Base-by-base conservation (phyloP, 2,329 filamentous ascomycete genomes). In the Scedosporium boydii region DNA sequence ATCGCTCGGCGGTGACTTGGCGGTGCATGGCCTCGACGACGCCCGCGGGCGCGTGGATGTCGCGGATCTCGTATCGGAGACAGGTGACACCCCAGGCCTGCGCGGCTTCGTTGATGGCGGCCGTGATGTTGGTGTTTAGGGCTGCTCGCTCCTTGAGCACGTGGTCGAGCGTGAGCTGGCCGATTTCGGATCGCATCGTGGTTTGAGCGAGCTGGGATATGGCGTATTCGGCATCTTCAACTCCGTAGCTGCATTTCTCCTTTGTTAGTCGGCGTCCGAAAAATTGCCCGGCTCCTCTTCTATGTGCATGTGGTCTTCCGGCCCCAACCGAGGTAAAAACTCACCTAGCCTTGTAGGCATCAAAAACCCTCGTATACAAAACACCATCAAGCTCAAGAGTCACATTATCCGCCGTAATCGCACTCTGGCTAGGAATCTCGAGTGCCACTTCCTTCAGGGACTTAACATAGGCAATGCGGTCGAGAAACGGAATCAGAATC, bases 1-100 rank as follows among this genome's bases (percentile, higher is more conserved):
- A 96, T 51, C 95, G 89, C 79, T 99, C 95, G 18, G 95, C 95
- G 0, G 95, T 98, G 59, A 99, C 95, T 75, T 98, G 93, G 66
- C 95, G 86, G 79, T 99, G 95, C 95, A 99, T 99, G 70, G 95
- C 95, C 70, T 93, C 91, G 64, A 98, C 93, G 12, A 99, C 95
- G 59, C 89, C 89, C 38, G 88, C 90, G 1, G 95, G 95, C 0
- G 95, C 95, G 77, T 99, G 95, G 70, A 99, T 99, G 75, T 99
- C 95, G 68, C 95, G 85, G 73, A 99, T 99, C 77, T 99, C 95
- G 80, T 99, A 99, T 63, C 95, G 89, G 65, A 99, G 82, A 73
- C 95, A 99, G 41, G 91, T 91, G 21, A 99, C 91, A 64, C 95
- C 95, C 95, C 95, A 99, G 61, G 93, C 93, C 70, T 96, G 89